These are phyloP conservation scores for Cutaneotrichosporon dermatis DNA, from an alignment of 1,284 basidiomycete species.

Conservation along the genomic window DNA sequence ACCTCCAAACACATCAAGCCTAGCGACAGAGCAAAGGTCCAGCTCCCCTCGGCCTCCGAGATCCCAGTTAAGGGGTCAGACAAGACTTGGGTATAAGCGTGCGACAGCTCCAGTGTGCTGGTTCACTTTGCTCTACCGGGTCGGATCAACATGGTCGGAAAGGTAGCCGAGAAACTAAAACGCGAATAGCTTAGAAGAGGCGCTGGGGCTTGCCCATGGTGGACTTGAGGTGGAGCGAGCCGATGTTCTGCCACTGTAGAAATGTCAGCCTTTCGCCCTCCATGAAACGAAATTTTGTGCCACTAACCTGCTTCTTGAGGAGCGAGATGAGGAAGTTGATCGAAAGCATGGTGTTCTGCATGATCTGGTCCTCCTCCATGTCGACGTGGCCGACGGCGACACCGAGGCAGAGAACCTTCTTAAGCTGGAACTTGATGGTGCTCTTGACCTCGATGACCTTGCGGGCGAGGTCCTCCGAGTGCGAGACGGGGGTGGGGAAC, in stretches of 20 bases:
- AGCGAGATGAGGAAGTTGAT: conserved; percentile 99
- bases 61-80: conserved; percentile 45
- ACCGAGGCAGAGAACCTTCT: conserved; percentile 99
- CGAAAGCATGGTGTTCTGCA: conserved; percentile 95
- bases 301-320: conserved; percentile 78
- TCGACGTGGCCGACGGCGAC: conserved; percentile 96
- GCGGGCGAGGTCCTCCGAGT: conserved; percentile 83
- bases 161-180: conserved; percentile 1
- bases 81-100: conserved; percentile 52
- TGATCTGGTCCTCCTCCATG: conserved; percentile 96
- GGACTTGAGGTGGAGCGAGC: conserved; percentile 96
- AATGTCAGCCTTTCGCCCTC: neutral
- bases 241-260: conserved; percentile 87
- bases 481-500: conserved; percentile 96
- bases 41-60: conserved; percentile 50
- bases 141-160: neutral
- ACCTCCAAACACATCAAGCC: conserved; percentile 1
- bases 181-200: conserved; percentile 63
- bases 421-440: conserved; percentile 99
- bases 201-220: conserved; percentile 99
- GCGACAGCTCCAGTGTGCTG: conserved; percentile 46
- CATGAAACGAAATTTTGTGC: too few species aligned
- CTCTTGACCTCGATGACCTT: conserved; percentile 95
- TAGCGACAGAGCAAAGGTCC: conserved; percentile 11
- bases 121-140: neutral